Base-by-base conservation (phyloP, 2,329 filamentous ascomycete genomes). In the Pyrenochaeta sp. region DNA sequence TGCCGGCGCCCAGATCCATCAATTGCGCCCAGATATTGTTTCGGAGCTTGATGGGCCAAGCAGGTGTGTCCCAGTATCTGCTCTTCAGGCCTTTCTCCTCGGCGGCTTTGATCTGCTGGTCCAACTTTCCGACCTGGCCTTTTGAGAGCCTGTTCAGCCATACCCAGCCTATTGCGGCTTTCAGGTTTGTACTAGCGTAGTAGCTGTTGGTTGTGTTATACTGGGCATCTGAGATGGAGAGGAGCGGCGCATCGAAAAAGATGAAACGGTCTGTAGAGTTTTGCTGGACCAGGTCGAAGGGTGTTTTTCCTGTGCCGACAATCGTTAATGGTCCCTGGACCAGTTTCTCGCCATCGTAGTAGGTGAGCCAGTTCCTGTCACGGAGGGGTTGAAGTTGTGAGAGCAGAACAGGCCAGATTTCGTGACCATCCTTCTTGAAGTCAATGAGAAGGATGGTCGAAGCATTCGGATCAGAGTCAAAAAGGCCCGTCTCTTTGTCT, bases 171-270 rank as follows among this genome's bases (percentile, higher is more conserved):
- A 68, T 54, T 2, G 66, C 68, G 18, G 64, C 56, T 30, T 56
- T 58, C 14, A 71, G 45, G 7, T 57, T 43, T 0, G 61, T 45
- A 41, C 66, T 69, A 10, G 68, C 65, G 45, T 68, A 71, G 48
- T 68, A 67, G 1, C 65, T 71, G 45, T 71, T 71, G 12, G 58
- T 53, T 5, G 52, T 42, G 27, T 60, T 67, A 58, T 68, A 70
- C 15, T 54, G 54, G 20, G 48, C 32, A 4, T 58, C 50, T 9
- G 35, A 37, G 15, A 71, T 37, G 32, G 64, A 75, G 67, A 48
- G 79, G 73, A 90, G 77, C 0, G 87, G 87, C 0, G 87, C 88
- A 63, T 91, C 88, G 66, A 86, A 88, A 72, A 89, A 89, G 49
- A 85, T 77, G 68, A 90, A 86, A 27, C 85, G 79, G 56, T 84